phyloP scores from a whole-genome alignment of 2,329 filamentous ascomycete genomes.

The Venturia nashicola region DNA sequence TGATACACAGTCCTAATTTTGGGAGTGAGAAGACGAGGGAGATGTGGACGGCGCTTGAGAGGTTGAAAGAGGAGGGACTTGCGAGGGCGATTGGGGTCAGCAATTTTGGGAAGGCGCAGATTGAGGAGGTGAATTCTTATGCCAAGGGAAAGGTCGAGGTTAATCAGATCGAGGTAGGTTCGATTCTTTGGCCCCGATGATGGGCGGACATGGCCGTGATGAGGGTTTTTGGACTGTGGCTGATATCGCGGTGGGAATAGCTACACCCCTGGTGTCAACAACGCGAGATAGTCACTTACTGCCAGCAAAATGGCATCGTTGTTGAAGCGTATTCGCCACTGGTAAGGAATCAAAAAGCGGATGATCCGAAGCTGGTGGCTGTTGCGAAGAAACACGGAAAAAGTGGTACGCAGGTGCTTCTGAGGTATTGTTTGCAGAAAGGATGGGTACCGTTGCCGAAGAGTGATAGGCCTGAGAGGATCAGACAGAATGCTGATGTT shows the following conservation, averaged over 20 bases:
- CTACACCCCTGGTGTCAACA: constrained; percentile 61
- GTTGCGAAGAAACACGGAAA: constrained; percentile 42
- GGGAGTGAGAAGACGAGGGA: constrained; percentile 42
- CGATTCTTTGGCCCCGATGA: background rate
- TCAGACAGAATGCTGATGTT: constrained; percentile 46
- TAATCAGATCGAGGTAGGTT: constrained; percentile 48
- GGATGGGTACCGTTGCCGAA: constrained; percentile 45
- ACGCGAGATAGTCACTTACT: constrained; percentile 58
- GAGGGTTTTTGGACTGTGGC: constrained; percentile 42
- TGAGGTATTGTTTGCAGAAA: constrained; percentile 50
- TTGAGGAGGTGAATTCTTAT: constrained; percentile 39
- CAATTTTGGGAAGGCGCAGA: constrained; percentile 35
- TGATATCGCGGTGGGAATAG: constrained; percentile 40
- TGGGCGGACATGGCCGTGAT: constrained; percentile 20
- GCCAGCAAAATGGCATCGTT: constrained; percentile 55
- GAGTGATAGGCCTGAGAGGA: constrained; percentile 46
- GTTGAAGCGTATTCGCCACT: constrained; percentile 55
- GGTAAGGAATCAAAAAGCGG: constrained; percentile 33
- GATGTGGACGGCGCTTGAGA: constrained; percentile 48
- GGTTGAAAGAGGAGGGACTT: constrained; percentile 26
- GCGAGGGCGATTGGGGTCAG: constrained; percentile 38
- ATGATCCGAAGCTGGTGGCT: constrained; percentile 33
- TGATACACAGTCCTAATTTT: constrained; percentile 35
- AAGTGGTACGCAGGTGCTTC: constrained; percentile 40
- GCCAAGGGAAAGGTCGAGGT: constrained; percentile 54